Evolutionary conservation across 495 filamentous ascomycete genomes (phyloP), one percentile per base, ranked within the genome.

Genomic region (Daldinia grandis): DNA sequence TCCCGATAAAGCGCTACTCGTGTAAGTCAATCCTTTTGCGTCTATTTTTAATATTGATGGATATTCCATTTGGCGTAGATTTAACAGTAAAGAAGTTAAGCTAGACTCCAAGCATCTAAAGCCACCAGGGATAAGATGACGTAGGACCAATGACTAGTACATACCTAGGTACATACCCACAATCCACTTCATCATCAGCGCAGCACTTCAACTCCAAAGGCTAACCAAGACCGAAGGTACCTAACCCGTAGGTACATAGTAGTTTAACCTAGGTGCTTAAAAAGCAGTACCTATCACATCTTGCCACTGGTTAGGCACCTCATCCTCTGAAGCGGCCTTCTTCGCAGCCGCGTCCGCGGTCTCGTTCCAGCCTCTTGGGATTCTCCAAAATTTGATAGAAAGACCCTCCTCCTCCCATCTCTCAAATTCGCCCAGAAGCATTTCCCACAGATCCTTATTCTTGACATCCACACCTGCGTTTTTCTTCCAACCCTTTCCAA

Each of bases 401-500:
- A 80, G 35, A 0, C 76, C 76, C 0, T 44, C 5, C 8, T 73
- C 56, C 4, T 76, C 30, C 27, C 21, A 73, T 30, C 38, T 72
- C 59, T 76, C 75, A 15, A 81, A 51, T 66, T 78, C 78, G n/a
- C 71, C 69, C 14, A 84, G 66, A 21, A 85, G 65, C 30, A 68
- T 50, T 64, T 83, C 60, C 79, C 83, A 86, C 4, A 85, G 51
- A 63, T 84, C 82, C 42, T 58, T 70, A 47, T 85, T 84, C 61
- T 78, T 79, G 24, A 84, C 80, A 15, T 49, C 35, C 0, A 0
- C 42, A 0, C 65, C 66, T 4, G n/a, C 47, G 1, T 31, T 19
- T 17, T 68, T 81, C 40, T 58, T 47, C 80, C 81, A 87, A 28
- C 73, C 78, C 30, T 81, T 82, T 21, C 54, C 25, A 51, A 80